Base-by-base conservation (phyloP, 495 filamentous ascomycete species). In the Darksidea phi region DNA sequence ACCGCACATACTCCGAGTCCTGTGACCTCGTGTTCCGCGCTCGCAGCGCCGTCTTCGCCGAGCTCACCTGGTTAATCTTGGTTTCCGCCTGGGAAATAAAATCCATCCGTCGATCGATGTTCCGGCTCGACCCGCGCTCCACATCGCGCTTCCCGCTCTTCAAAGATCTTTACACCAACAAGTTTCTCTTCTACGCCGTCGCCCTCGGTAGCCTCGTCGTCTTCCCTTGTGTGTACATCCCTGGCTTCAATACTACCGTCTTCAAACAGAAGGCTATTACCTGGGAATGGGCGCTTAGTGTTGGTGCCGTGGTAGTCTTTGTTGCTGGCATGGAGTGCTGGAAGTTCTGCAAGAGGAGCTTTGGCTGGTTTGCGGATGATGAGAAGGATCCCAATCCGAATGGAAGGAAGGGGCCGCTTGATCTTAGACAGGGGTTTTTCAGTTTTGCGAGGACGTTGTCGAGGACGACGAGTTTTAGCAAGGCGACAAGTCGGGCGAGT, bases 161-260 rank as follows among this genome's bases (percentile, higher is more conserved):
- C 74, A 76, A 80, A 59, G 84, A 86, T 47, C 57, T 88, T 21
- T 87, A 82, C 74, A 70, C 43, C 73, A 89, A 89, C 73, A 76
- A 74, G 12, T 88, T 89, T 64, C 74, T 88, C 20, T 88, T 89
- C 76, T 88, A 80, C 80, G 79, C 85, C 36, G 85, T 90, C 11
- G 72, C 82, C 25, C 73, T 86, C 26, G 86, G 86, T 10, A 79
- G 78, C 17, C 23, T 86, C 8, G 76, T 80, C 66, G 82, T 86
- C 1, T 88, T 89, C 63, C 85, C 86, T 0, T 82, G 84, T 13
- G 80, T 89, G 0, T 88, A 89, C 66, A 84, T 90, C 25, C 86
- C 87, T 0, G 79, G 76, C 11, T 70, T 90, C n/a, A 89, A 89
- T 67, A 77, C 69, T 0, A 71, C 77, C 13, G 84, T 89, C 4